phyloP scores from a whole-genome alignment of 2,329 filamentous ascomycete species.

The Orbilia ellipsospora region DNA sequence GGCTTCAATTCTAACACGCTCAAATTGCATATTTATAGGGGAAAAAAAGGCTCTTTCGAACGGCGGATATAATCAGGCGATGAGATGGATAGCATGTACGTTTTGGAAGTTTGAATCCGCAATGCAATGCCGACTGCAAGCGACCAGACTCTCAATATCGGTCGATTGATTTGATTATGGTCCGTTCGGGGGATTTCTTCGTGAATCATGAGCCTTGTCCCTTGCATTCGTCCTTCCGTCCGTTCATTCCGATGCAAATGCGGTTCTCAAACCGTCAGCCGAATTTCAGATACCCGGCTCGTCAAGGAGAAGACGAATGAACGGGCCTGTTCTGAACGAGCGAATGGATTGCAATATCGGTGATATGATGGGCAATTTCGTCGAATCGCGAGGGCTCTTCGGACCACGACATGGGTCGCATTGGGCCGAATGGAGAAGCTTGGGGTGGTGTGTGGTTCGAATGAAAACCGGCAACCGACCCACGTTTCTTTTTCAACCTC shows the following conservation, averaged over 20 bases:
- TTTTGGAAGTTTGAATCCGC: conserved; percentile 1
- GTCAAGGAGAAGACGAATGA: too few relatives aligned
- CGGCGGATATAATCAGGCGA: not conserved
- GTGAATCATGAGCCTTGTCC: conserved; percentile 10
- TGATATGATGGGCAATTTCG: not conserved
- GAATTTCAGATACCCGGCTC: not conserved
- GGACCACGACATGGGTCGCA: conserved; percentile 21
- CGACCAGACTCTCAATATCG: conserved; percentile 5
- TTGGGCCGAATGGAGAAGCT: conserved; percentile 8
- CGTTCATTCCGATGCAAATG: conserved; percentile 1
- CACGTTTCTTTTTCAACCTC: conserved; percentile 48
- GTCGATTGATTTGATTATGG: not conserved
- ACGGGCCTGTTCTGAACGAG: too few relatives aligned
- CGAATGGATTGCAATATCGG: too few relatives aligned
- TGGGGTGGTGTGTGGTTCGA: conserved; percentile 20
- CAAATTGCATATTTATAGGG: not conserved
- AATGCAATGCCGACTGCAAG: conserved; percentile 37
- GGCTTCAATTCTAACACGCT: conserved; percentile 44
- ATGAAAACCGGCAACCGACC: conserved; percentile 14
- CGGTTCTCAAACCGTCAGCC: conserved; percentile 2
- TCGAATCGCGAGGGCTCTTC: conserved; percentile 41
- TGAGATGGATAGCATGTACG: not conserved
- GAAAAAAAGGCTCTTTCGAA: too few relatives aligned
- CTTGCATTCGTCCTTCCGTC: conserved; percentile 17
- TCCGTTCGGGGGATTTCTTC: not conserved